Base-by-base conservation (phyloP, 768 basidiomycete species). In the Terana coerulea region DNA sequence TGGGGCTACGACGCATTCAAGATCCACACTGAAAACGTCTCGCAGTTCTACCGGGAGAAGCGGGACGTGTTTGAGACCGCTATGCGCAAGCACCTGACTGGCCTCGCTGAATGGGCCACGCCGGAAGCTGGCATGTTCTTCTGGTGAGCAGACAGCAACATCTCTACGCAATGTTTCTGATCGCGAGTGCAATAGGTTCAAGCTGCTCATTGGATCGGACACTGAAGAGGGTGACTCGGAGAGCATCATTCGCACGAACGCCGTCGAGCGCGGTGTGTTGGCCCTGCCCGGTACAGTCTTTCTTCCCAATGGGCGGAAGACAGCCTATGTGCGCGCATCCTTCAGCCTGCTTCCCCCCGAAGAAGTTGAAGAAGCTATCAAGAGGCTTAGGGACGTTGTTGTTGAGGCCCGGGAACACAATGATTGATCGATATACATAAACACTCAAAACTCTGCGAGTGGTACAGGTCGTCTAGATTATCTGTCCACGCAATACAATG, bases 91-190 rank as follows among this genome's bases (percentile, higher is more conserved):
- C 79, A 95, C 66, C 78, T 98, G 15, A 70, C 73, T 42, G 91
- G 84, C 1, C 72, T 95, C 31, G 92, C 84, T 19, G 79, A 86
- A 65, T 88, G 86, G 86, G 71, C 64, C 48, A 67, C 75, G 0
- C 91, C 89, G 2, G 81, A 85, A 56, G 82, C 88, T 17, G 88
- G 91, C 55, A 88, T 95, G 89, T 95, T 95, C 76, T 84, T 91
- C 66, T 95, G 91, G 88, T 84, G 47, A n/a, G 80, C 72, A 55
- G 48, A 43, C 52, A 30, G 17, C 14, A 28, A 34, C 24, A 9
- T 25, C 12, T 30, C 40, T 26, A 35, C 10, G 31, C 48, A 49
- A 51, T 31, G 39, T 30, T 33, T 34, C 17, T 29, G n/a, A 7
- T 6, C 28, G 5, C 7, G 14, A 9, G 4, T 19, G 45, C 14